Evolutionary conservation across 1,139 yeast species (phyloP).

Genomic region (Candida mesenterica): DNA sequence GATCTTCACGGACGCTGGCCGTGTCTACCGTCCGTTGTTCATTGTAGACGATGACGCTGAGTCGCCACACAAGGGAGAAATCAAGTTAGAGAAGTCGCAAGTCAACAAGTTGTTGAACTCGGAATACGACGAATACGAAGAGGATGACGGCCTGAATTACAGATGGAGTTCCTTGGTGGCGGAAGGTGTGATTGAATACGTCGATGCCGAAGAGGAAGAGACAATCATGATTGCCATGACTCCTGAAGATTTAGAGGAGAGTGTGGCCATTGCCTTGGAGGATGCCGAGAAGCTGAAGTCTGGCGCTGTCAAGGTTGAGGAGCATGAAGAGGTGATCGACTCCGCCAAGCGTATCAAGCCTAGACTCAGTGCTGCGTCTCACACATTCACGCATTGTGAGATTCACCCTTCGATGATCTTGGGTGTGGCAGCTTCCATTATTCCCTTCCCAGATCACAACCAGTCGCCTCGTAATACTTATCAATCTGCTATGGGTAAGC

Average conservation of each 20-base stretch:
- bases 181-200: conserved; percentile 89
- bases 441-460: conserved; percentile 99
- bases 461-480: conserved; percentile 99
- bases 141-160: conserved; percentile 44
- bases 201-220: conserved; percentile 98
- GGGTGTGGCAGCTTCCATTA: conserved; percentile 97
- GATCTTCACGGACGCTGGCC: conserved; percentile 97
- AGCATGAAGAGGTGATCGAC: conserved; percentile 55
- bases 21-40: conserved; percentile 93
- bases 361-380: conserved; percentile 58
- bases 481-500: conserved; percentile 99
- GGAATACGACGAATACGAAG: conserved; percentile 62
- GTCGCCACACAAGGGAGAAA: conserved; percentile 72
- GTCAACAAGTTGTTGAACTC: conserved; percentile 66
- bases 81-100: conserved; percentile 82
- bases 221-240: conserved; percentile 98
- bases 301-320: conserved; percentile 4
- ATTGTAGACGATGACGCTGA: conserved; percentile 84
- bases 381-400: conserved; percentile 97
- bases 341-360: conserved; percentile 90
- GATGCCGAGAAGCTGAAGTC: conserved; percentile 42
- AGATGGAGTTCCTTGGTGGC: conserved; percentile 85
- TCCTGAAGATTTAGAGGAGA: conserved; percentile 88
- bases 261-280: conserved; percentile 45
- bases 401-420: conserved; percentile 98